Evolutionary conservation across 495 filamentous ascomycete species (phyloP).

Genomic region (Penicillium flavigenum): DNA sequence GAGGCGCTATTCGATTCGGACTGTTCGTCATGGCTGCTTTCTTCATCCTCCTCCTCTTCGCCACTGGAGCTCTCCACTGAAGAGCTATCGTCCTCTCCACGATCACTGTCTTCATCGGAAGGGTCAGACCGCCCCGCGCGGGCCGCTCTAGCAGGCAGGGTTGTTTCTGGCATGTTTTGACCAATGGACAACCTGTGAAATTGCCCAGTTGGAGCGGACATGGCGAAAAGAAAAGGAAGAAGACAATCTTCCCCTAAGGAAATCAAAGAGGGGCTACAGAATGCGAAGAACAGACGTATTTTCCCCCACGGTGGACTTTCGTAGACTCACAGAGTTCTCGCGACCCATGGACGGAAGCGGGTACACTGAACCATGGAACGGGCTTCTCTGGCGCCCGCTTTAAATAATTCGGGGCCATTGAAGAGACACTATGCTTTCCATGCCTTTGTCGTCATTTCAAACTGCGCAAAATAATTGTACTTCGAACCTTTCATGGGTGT

Average conservation of each 20-base stretch:
- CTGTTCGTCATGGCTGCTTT: conserved; percentile 22
- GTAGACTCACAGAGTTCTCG: conserved; percentile 38
- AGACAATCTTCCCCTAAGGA: conserved; percentile 5
- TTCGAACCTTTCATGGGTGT: background rate
- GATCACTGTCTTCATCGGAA: conserved; percentile 23
- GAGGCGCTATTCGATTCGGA: conserved; percentile 23
- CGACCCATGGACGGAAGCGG: conserved; percentile 44
- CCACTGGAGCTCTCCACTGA: conserved; percentile 15
- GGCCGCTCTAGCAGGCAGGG: conserved; percentile 25
- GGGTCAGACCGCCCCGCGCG: conserved; percentile 21
- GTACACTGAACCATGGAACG: conserved; percentile 38
- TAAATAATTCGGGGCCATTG: conserved; percentile 26
- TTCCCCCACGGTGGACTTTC: conserved; percentile 17
- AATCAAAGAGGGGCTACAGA: conserved; percentile 8
- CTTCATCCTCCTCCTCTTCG: conserved; percentile 17
- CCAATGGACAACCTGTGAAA: conserved; percentile 42
- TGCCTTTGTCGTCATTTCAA: background rate
- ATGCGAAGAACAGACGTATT: conserved; percentile 3
- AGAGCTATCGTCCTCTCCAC: conserved; percentile 17
- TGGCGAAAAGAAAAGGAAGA: conserved; percentile 21
- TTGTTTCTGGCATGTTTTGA: conserved; percentile 33
- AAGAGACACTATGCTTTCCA: conserved; percentile 10
- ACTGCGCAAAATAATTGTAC: conserved; percentile 1
- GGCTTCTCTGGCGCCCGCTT: conserved; percentile 28
- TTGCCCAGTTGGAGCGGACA: conserved; percentile 45